Conservation (phyloP, 148 eudicot species). For the Amaranthus hypochondriacus region DNA sequence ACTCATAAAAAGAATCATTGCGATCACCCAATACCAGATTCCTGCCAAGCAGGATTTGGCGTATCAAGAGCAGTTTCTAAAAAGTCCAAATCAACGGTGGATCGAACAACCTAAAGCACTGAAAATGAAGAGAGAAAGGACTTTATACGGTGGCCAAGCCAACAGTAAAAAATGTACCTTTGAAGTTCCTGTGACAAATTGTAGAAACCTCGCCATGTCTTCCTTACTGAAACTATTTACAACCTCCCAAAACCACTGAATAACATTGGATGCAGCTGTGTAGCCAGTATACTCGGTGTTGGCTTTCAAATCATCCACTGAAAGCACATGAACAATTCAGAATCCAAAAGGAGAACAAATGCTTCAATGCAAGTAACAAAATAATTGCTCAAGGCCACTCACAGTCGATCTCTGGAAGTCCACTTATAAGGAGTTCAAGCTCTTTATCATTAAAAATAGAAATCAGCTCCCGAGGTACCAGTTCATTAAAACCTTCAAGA, state of each 20-base stretch:
- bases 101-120: background rate
- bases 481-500: slow-evolving; percentile 85
- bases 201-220: slow-evolving; percentile 90
- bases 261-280: slow-evolving; percentile 62
- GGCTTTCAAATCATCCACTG: slow-evolving; percentile 97
- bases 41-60: too few relatives aligned
- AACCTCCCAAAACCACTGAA: slow-evolving; percentile 99
- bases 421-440: slow-evolving; percentile 95
- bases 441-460: slow-evolving; percentile 94
- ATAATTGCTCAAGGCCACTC: slow-evolving; percentile 30
- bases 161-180: slow-evolving; percentile 47
- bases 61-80: too few relatives aligned
- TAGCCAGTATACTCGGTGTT: slow-evolving; percentile 94
- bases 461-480: slow-evolving; percentile 82
- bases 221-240: slow-evolving; percentile 80
- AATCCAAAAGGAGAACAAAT: background rate
- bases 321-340: slow-evolving; percentile 17
- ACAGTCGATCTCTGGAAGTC: slow-evolving; percentile 98
- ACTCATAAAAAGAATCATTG: too few relatives aligned
- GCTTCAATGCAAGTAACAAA: background rate
- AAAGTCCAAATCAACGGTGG: background rate
- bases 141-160: background rate
- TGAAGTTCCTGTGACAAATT: slow-evolving; percentile 97
- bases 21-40: too few relatives aligned
- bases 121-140: background rate